Base-by-base conservation (phyloP, 768 basidiomycete species). In the Mycena galopus region DNA sequence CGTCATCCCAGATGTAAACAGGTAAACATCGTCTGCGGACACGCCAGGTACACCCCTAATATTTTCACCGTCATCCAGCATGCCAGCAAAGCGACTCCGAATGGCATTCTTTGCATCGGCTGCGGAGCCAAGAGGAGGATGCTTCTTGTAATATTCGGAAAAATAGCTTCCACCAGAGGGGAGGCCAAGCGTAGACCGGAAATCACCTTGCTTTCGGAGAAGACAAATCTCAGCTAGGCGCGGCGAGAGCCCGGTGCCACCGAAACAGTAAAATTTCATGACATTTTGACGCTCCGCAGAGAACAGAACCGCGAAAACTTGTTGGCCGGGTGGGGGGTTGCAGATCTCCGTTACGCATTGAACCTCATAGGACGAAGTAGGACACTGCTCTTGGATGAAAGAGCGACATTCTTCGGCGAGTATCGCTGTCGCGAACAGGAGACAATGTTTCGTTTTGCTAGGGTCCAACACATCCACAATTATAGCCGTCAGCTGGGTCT, bases 1-100 rank as follows among this genome's bases (percentile, higher is more conserved):
- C 58, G 84, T 84, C 88, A 89, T 89, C 16, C 88, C 88, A 1
- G 82, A 82, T 4, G 87, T 82, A 76, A 84, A 88, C 33, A 89
- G 76, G 77, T 81, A 89, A 2, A 89, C 88, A 58, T 88, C 88
- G 23, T 86, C 83, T 79, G 44, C 86, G 76, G 17, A 78, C 77
- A 78, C 86, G 85, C 35, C 79, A 37, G 73, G 75, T 21, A 81
- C 81, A n/a, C 81, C 80, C 10, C 81, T 74, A 16, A 76, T 64
- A 76, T 77, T 71, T 59, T 33, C 35, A 35, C 60, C 51, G 33
- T 68, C 61, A 63, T 66, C 62, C 7, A 67, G 30, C 6, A 65
- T 53, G 57, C 73, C 59, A 37, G 57, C 67, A 59, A 61, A 61
- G 25, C 67, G 71, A 29, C 39, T 64, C 8, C 74, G 72, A 16